Conservation (phyloP, 129 eudicot species). For the Escallonia rubra region DNA sequence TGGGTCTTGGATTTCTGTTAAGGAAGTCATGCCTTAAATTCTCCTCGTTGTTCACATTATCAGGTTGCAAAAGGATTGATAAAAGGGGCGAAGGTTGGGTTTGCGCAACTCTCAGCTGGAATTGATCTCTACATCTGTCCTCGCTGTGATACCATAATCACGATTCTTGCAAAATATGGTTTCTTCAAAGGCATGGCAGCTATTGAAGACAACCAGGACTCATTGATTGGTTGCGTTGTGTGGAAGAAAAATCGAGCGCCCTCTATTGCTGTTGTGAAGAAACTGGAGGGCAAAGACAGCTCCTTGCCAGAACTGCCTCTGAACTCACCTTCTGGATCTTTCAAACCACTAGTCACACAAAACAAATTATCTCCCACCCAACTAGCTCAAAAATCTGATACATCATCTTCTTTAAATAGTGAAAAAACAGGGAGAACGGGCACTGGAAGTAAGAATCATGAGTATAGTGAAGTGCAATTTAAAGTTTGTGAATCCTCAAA, state of each 20-base stretch:
- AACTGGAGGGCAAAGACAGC: slow-evolving; percentile 20
- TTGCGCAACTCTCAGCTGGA: slow-evolving; percentile 47
- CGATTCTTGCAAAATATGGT: slow-evolving; percentile 68
- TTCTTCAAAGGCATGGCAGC: slow-evolving; percentile 68
- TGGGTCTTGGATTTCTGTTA: not conserved
- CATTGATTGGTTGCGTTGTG: slow-evolving; percentile 68
- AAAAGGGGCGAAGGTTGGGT: slow-evolving; percentile 51
- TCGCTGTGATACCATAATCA: slow-evolving; percentile 51
- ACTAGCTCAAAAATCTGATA: slow-evolving; percentile 15
- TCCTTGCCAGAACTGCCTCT: slow-evolving; percentile 25
- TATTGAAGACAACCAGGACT: slow-evolving; percentile 43
- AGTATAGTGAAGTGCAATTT: slow-evolving; percentile 12
- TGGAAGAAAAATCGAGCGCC: slow-evolving; percentile 51
- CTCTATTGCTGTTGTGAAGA: slow-evolving; percentile 23
- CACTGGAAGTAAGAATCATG: slow-evolving; percentile 10
- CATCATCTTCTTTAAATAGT: slow-evolving; percentile 4
- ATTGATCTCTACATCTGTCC: slow-evolving; percentile 67
- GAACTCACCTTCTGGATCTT: slow-evolving; percentile 29
- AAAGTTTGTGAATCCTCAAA: slow-evolving; percentile 13
- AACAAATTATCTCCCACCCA: slow-evolving; percentile 21
- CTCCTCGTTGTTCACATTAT: not conserved
- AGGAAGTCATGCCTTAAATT: not conserved
- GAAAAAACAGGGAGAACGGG: slow-evolving; percentile 10
- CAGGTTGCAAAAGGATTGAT: slow-evolving; percentile 59
- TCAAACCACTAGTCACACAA: slow-evolving; percentile 19